Conservation (phyloP, 139 green algal genomes). For the Picochlorum sp. region DNA sequence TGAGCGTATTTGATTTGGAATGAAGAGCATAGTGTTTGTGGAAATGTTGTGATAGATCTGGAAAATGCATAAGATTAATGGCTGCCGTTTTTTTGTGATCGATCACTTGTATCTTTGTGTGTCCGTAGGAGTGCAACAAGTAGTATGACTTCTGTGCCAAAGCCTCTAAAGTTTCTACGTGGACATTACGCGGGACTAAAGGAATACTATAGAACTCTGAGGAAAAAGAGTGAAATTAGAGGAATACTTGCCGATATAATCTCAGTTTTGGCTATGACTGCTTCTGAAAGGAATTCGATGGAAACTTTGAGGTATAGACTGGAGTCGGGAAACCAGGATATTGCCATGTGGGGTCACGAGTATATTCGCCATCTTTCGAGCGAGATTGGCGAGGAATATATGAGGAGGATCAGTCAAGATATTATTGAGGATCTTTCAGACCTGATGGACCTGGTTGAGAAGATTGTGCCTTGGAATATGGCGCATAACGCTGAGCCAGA, state of each 20-base stretch:
- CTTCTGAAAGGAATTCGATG: constrained; percentile 49
- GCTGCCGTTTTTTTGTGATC: background rate
- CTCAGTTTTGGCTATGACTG: constrained; percentile 90
- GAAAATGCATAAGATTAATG: too few species aligned
- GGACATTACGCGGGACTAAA: constrained; percentile 75
- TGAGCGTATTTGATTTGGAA: background rate
- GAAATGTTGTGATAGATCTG: too few species aligned
- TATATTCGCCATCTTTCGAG: constrained; percentile 90
- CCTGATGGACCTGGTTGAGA: constrained; percentile 74
- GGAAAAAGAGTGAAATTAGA: constrained; percentile 21
- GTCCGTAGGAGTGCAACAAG: constrained; percentile 58
- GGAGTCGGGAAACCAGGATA: constrained; percentile 19
- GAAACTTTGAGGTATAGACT: constrained; percentile 81
- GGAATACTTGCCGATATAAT: constrained; percentile 83
- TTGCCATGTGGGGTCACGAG: constrained; percentile 89
- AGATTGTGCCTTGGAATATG: constrained; percentile 97
- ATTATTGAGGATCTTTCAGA: constrained; percentile 31
- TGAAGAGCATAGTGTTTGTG: too few species aligned
- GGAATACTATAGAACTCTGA: constrained; percentile 40
- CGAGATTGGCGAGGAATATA: constrained; percentile 27
- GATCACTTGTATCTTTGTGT: background rate
- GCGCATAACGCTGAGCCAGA: constrained; percentile 96
- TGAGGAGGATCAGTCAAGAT: constrained; percentile 1
- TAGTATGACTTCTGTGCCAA: constrained; percentile 96
- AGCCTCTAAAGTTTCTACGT: constrained; percentile 96